Evolutionary conservation across 768 basidiomycete genomes (phyloP).

Genomic region (Boletus sp.): DNA sequence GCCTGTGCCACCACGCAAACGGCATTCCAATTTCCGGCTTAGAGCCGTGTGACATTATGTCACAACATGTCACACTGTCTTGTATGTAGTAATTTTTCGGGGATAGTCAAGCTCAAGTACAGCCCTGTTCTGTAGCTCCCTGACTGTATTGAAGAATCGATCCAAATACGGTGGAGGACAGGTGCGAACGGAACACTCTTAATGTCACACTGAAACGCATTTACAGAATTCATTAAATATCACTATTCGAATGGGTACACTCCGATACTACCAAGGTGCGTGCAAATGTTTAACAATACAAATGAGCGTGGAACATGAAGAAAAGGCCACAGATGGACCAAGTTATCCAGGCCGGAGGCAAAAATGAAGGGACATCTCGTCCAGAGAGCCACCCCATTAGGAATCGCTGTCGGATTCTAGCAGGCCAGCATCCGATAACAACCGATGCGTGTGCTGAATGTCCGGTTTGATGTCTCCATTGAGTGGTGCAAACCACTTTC

Average conservation of each 20-base stretch:
- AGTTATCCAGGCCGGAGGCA: background rate
- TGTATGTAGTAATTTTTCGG: no score
- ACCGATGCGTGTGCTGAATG: slow-evolving; percentile 38
- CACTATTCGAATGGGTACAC: background rate
- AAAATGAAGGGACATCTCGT: no score
- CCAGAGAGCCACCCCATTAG: background rate
- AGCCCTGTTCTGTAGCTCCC: no score
- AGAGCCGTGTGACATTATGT: no score
- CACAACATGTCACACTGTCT: no score
- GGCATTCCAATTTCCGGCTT: no score
- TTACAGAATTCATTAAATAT: background rate
- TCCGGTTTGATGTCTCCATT: slow-evolving; percentile 70
- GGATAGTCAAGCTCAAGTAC: no score
- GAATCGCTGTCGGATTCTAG: slow-evolving; percentile 24
- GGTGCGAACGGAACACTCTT: no score
- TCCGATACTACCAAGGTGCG: slow-evolving; percentile 1
- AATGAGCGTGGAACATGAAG: background rate
- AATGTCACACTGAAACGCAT: background rate
- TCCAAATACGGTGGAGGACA: no score
- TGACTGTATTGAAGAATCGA: no score
- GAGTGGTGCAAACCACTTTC: slow-evolving; percentile 60
- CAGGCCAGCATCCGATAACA: slow-evolving; percentile 51
- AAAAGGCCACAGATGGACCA: background rate
- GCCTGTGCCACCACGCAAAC: background rate
- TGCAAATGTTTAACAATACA: background rate